Evolutionary conservation across 768 basidiomycete species (phyloP).

Genomic region (Lentinula lateritia): DNA sequence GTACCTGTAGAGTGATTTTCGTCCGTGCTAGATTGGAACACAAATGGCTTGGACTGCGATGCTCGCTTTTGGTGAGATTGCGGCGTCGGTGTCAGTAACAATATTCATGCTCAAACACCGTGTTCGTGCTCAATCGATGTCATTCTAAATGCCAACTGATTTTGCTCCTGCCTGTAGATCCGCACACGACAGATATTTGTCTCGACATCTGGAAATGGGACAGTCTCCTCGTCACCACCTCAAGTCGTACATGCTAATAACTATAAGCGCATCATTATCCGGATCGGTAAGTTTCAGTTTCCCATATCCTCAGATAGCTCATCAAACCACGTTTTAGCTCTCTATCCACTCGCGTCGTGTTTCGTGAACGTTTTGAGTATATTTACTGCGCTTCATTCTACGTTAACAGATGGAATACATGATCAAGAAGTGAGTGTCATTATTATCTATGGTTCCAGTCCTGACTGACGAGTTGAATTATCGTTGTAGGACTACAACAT

Average conservation of each 20-base stretch:
- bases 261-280: constrained; percentile 10
- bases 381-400: constrained; percentile 7
- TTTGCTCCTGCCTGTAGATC: no score
- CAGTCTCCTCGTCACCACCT: not conserved
- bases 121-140: not conserved
- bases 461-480: no score
- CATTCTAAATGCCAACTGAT: no score
- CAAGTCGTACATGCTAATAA: constrained; percentile 2
- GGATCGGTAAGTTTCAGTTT: constrained; percentile 6
- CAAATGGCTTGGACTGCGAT: constrained; percentile 12
- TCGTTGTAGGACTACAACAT: not conserved
- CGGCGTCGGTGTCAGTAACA: constrained; percentile 3
- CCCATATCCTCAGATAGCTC: not conserved
- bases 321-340: not conserved
- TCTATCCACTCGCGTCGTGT: constrained; percentile 11
- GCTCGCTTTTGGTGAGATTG: constrained; percentile 9
- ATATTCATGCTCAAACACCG: constrained; percentile 11
- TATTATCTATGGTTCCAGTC: no score
- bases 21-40: constrained; percentile 9
- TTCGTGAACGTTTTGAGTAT: constrained; percentile 11
- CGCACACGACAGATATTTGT: no score
- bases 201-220: no score
- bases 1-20: no score
- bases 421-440: not conserved
- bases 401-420: constrained; percentile 6